Evolutionary conservation across 495 filamentous ascomycete genomes (phyloP).

Genomic region (Podospora appendiculata): DNA sequence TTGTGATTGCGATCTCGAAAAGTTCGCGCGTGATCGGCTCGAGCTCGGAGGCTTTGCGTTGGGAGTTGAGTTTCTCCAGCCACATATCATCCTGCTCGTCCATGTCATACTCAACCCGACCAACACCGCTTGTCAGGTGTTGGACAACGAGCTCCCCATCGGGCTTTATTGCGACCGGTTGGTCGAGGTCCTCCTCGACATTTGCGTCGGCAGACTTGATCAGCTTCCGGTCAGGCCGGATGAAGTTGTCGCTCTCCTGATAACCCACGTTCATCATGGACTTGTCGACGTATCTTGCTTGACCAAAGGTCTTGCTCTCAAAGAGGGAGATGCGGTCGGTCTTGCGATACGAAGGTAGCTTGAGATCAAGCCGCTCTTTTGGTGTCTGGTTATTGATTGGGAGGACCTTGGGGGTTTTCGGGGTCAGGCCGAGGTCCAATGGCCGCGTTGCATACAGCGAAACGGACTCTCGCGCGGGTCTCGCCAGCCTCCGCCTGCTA

Average conservation of each 20-base stretch:
- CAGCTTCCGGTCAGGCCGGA: conserved; percentile 65
- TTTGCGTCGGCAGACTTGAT: conserved; percentile 69
- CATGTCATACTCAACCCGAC: conserved; percentile 97
- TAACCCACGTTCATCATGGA: conserved; percentile 92
- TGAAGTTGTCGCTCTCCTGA: conserved; percentile 84
- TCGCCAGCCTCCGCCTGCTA: conserved; percentile 35
- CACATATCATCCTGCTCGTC: conserved; percentile 98
- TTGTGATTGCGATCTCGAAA: conserved; percentile 96
- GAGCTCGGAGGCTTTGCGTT: conserved; percentile 61
- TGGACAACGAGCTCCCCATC: conserved; percentile 50
- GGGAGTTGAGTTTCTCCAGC: conserved; percentile 75
- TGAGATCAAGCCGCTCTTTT: conserved; percentile 54
- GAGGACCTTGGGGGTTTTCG: conserved; percentile 40
- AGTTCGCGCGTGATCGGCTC: conserved; percentile 83
- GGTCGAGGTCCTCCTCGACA: conserved; percentile 77
- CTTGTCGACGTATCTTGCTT: conserved; percentile 66
- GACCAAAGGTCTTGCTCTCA: conserved; percentile 47
- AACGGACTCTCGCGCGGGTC: conserved; percentile 40
- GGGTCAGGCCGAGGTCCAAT: conserved; percentile 26
- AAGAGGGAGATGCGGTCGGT: conserved; percentile 47
- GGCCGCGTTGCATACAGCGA: conserved; percentile 39
- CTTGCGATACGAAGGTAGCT: conserved; percentile 49
- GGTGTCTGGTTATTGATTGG: conserved; percentile 47
- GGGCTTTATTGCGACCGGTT: conserved; percentile 44
- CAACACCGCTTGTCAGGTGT: conserved; percentile 38